A percentile compares a stretch with the other conserved stretches of the same genome.
Conservation (phyloP, 1,139 yeast species). For the Geotrichum candidum region DNA sequence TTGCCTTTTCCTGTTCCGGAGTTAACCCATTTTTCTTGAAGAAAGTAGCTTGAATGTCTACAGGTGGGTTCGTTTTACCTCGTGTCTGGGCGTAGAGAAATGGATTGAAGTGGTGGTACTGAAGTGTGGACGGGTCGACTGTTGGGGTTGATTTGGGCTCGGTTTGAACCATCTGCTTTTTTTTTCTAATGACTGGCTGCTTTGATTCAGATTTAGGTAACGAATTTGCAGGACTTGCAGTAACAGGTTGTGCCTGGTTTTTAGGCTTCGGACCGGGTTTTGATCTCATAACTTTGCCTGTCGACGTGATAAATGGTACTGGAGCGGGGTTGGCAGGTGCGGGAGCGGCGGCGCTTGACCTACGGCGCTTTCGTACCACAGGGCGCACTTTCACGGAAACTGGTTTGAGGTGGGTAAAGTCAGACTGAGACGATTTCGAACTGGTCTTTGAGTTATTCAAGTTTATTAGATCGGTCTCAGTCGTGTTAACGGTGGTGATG, state of each 20-base stretch:
- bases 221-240: not conserved
- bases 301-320: not conserved
- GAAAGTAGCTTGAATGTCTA: not conserved
- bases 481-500: not conserved
- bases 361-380: not conserved
- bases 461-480: not conserved
- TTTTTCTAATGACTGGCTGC: not conserved
- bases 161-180: not conserved
- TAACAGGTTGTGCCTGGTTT: not conserved
- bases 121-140: not conserved
- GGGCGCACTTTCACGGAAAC: not conserved
- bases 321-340: not conserved
- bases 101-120: conserved; percentile 2
- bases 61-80: not conserved
- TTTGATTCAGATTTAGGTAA: not conserved
- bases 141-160: not conserved
- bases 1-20: not conserved
- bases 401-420: not conserved
- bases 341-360: not conserved
- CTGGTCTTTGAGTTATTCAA: not conserved
- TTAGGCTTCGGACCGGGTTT: not conserved
- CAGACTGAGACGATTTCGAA: not conserved
- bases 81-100: conserved; percentile 11
- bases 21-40: conserved; percentile 25
- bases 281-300: not conserved